Percentiles rank a stretch among this genome's conserved stretches.
phyloP scores from a whole-genome alignment of 495 filamentous ascomycete species.

The Hypoxylon rickii region DNA sequence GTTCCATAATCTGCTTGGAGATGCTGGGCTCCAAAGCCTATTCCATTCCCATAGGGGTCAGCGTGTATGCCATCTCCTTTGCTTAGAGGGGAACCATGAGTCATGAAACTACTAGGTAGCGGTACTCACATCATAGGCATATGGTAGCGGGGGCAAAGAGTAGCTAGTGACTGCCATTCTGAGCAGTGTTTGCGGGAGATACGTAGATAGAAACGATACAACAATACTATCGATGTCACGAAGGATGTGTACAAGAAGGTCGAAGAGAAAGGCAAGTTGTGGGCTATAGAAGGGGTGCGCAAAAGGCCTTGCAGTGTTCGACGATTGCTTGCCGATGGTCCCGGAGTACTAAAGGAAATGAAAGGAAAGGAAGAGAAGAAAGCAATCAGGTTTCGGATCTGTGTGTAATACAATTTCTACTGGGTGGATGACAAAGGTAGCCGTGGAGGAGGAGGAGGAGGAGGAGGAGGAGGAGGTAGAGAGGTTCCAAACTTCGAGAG shows the following conservation, averaged over 20 bases:
- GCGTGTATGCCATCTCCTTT: background rate
- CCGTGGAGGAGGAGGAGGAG: background rate
- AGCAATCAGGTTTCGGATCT: too few relatives aligned
- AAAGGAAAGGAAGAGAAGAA: background rate
- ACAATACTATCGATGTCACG: background rate
- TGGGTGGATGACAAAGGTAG: too few relatives aligned
- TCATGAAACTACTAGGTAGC: background rate
- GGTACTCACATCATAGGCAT: constrained; percentile 51
- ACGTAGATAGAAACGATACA: background rate
- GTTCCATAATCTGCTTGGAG: constrained; percentile 93
- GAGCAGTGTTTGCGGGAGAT: background rate
- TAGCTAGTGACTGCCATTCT: constrained; percentile 41
- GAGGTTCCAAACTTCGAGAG: too few relatives aligned
- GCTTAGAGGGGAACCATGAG: background rate
- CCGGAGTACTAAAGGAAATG: background rate
- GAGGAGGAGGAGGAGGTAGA: too few relatives aligned
- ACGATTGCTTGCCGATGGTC: too few relatives aligned
- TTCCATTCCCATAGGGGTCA: constrained; percentile 7
- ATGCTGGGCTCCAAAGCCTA: constrained; percentile 86
- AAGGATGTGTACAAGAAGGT: too few relatives aligned
- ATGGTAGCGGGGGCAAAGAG: constrained; percentile 49
- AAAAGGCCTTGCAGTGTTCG: too few relatives aligned
- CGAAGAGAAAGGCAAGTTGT: background rate
- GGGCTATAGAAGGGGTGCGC: too few relatives aligned
- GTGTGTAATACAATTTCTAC: too few relatives aligned